Percentiles rank a stretch among this genome's conserved stretches.
Evolutionary conservation across 2,329 filamentous ascomycete species (phyloP).

Genomic region (Thielaviopsis populi): DNA sequence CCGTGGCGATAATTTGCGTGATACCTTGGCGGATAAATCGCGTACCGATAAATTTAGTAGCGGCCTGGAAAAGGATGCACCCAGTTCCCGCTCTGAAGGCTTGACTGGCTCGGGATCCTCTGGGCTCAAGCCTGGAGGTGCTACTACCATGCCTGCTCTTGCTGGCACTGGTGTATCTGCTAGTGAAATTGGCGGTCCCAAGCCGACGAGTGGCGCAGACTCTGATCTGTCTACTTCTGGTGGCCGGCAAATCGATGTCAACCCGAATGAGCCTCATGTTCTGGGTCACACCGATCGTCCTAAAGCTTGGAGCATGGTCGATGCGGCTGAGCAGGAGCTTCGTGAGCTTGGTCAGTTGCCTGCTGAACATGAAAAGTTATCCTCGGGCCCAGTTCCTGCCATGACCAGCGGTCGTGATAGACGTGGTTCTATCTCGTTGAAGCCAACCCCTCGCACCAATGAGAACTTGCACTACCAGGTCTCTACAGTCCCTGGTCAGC

Average conservation of each 20-base stretch:
- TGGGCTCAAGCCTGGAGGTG: background rate
- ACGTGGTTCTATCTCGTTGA: slow-evolving; percentile 5
- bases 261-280: slow-evolving; percentile 12
- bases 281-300: slow-evolving; percentile 6
- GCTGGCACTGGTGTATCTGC: background rate
- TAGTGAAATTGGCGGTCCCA: background rate
- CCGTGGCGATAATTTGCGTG: background rate
- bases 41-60: background rate
- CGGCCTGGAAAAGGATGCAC: background rate
- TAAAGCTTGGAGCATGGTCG: slow-evolving; percentile 27
- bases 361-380: background rate
- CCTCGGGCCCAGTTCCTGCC: background rate
- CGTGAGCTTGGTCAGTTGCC: slow-evolving; percentile 27
- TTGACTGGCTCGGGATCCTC: background rate
- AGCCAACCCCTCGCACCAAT: slow-evolving; percentile 9
- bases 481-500: slow-evolving; percentile 10
- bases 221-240: background rate
- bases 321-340: slow-evolving; percentile 40
- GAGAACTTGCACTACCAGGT: slow-evolving; percentile 10
- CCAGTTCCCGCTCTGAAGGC: background rate
- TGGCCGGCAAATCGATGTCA: slow-evolving; percentile 7
- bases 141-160: background rate
- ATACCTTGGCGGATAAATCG: background rate
- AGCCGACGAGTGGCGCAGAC: background rate
- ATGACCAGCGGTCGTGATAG: background rate